phyloP scores from a whole-genome alignment of 257 asterid genomes.

The Agastache rugosa region DNA sequence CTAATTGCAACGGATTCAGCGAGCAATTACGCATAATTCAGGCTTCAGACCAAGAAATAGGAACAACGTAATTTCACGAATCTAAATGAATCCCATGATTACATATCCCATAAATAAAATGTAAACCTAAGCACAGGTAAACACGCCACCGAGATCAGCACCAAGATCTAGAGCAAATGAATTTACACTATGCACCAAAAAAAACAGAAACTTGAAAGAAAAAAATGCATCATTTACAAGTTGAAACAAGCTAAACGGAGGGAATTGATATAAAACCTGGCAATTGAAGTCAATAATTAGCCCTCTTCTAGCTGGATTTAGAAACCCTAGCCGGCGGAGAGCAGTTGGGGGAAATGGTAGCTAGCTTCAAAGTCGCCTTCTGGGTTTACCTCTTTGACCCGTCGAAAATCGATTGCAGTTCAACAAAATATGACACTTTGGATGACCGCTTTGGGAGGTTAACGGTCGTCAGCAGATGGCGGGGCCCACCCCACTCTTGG shows the following conservation, averaged over 20 bases:
- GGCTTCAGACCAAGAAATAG: not conserved
- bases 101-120: not conserved
- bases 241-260: constrained; percentile 12
- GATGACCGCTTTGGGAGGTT: constrained; percentile 42
- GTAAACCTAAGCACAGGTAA: not conserved
- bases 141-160: not conserved
- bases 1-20: constrained; percentile 8
- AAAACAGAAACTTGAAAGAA: not conserved
- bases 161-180: constrained; percentile 41
- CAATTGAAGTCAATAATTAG: not conserved
- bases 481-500: constrained; percentile 28
- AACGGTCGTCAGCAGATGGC: constrained; percentile 36
- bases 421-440: constrained; percentile 14
- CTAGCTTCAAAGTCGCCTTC: constrained; percentile 16
- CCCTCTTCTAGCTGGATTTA: constrained; percentile 6
- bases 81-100: constrained; percentile 5
- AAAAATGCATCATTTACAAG: constrained; percentile 29
- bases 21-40: constrained; percentile 14
- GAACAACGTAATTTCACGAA: constrained; percentile 9
- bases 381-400: constrained; percentile 37
- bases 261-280: constrained; percentile 11
- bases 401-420: constrained; percentile 29
- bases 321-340: constrained; percentile 40
- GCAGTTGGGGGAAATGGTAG: constrained; percentile 23
- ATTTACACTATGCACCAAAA: not conserved